Evolutionary conservation across 1,284 basidiomycete species (phyloP).

Genomic region (Agroathelia rolfsii): DNA sequence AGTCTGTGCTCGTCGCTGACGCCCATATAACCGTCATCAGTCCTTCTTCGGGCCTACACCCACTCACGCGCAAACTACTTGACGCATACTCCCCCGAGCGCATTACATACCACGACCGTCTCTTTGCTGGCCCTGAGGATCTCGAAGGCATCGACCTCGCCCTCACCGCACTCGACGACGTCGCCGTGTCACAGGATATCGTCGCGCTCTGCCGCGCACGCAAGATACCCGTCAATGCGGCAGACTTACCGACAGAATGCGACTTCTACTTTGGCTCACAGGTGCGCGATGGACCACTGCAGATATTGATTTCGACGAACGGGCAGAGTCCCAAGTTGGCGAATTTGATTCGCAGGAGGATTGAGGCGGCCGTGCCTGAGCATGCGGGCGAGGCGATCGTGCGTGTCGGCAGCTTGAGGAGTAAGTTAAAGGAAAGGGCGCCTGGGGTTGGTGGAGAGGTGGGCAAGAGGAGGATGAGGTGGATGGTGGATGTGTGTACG

Average conservation of each 20-base stretch:
- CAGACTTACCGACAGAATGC: slow-evolving; percentile 90
- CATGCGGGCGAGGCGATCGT: slow-evolving; percentile 74
- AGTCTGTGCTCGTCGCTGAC: slow-evolving; percentile 57
- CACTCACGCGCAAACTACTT: slow-evolving; percentile 45
- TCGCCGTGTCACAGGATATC: slow-evolving; percentile 61
- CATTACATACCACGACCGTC: slow-evolving; percentile 65
- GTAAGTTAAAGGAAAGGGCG: slow-evolving; percentile 59
- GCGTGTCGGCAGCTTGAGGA: slow-evolving; percentile 68
- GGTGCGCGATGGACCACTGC: slow-evolving; percentile 83
- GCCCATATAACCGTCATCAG: slow-evolving; percentile 54
- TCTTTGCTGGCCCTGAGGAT: slow-evolving; percentile 50
- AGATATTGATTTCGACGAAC: slow-evolving; percentile 94
- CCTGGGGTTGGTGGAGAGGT: slow-evolving; percentile 70
- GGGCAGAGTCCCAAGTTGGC: slow-evolving; percentile 91
- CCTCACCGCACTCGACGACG: slow-evolving; percentile 89
- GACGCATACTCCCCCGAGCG: slow-evolving; percentile 36
- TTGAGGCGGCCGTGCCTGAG: slow-evolving; percentile 64
- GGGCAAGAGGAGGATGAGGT: slow-evolving; percentile 78
- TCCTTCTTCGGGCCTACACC: slow-evolving; percentile 53
- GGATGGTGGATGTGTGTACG: slow-evolving; percentile 91
- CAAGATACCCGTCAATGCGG: slow-evolving; percentile 87
- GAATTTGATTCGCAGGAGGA: slow-evolving; percentile 65
- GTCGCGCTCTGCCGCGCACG: slow-evolving; percentile 60
- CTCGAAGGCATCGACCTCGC: slow-evolving; percentile 77
- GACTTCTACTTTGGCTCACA: slow-evolving; percentile 99